phyloP scores from a whole-genome alignment of 2,329 filamentous ascomycete species.

The Penicillium sp. region DNA sequence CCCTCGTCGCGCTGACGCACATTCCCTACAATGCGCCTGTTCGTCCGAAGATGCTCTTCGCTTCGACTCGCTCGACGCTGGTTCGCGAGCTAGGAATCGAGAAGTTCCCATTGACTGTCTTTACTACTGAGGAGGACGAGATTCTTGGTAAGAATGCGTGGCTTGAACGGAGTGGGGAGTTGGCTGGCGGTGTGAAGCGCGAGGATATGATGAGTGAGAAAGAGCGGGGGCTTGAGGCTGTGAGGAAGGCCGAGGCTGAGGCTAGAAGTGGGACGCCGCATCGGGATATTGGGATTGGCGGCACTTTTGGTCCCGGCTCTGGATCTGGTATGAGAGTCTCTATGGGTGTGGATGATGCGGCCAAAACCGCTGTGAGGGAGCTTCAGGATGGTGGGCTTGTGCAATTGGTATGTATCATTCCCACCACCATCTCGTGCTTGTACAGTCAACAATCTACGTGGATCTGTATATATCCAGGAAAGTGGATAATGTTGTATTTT shows the following conservation, averaged over 20 bases:
- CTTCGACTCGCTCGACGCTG: conserved; percentile 62
- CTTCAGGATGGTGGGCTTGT: conserved; percentile 45
- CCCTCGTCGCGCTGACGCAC: conserved; percentile 59
- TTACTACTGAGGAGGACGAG: conserved; percentile 60
- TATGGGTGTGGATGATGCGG: conserved; percentile 55
- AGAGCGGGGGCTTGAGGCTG: conserved; percentile 58
- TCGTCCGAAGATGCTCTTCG: conserved; percentile 66
- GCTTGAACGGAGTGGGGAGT: conserved; percentile 53
- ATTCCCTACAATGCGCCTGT: conserved; percentile 64
- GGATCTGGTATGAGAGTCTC: conserved; percentile 47
- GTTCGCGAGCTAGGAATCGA: conserved; percentile 62
- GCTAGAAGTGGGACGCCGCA: conserved; percentile 55
- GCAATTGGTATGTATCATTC: conserved; percentile 47
- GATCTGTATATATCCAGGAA: not conserved
- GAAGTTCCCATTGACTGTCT: conserved; percentile 59
- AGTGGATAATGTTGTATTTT: conserved; percentile 4
- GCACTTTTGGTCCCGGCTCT: conserved; percentile 31
- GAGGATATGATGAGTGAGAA: conserved; percentile 62
- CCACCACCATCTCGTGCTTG: not conserved
- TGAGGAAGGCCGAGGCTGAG: conserved; percentile 60
- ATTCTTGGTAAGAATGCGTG: conserved; percentile 55
- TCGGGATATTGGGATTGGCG: conserved; percentile 49
- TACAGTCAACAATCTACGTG: not conserved
- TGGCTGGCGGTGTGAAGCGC: conserved; percentile 25
- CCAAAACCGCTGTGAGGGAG: conserved; percentile 51